Evolutionary conservation across 768 basidiomycete species (phyloP).

Genomic region (Dioszegia aurantiaca): DNA sequence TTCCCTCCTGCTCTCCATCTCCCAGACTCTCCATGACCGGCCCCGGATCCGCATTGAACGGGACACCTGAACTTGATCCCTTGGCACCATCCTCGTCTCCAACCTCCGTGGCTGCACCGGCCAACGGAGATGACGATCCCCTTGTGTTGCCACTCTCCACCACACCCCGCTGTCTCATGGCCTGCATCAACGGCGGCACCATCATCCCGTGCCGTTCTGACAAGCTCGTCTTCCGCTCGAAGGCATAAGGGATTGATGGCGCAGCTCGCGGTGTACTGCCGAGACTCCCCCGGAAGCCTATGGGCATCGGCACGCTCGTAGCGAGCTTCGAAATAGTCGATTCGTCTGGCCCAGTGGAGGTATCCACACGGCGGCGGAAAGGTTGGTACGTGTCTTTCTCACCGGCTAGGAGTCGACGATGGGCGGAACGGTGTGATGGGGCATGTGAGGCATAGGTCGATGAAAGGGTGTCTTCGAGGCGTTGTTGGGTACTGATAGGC

Average conservation of each 20-base stretch:
- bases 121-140: slow-evolving; percentile 21
- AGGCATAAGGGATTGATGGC: slow-evolving; percentile 17
- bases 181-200: slow-evolving; percentile 45
- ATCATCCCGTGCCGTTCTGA: slow-evolving; percentile 40
- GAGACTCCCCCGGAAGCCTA: slow-evolving; percentile 21
- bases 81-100: not conserved
- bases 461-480: slow-evolving; percentile 45
- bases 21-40: slow-evolving; percentile 43
- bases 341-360: slow-evolving; percentile 3
- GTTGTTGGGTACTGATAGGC: slow-evolving; percentile 25
- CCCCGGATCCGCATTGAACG: slow-evolving; percentile 46
- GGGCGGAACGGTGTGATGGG: slow-evolving; percentile 47
- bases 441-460: slow-evolving; percentile 47
- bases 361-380: slow-evolving; percentile 16
- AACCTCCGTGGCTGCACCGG: too few relatives aligned
- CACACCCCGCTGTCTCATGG: slow-evolving; percentile 36
- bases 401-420: slow-evolving; percentile 24
- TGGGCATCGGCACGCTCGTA: slow-evolving; percentile 45
- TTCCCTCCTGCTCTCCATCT: slow-evolving; percentile 29
- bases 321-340: slow-evolving; percentile 35
- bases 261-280: slow-evolving; percentile 12
- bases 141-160: slow-evolving; percentile 19
- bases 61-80: slow-evolving; percentile 31
- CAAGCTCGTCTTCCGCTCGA: slow-evolving; percentile 46
- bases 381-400: slow-evolving; percentile 22